Base-by-base conservation (phyloP, 225 moss, liverwort and hornwort species). In the Physcomitrium patens region DNA sequence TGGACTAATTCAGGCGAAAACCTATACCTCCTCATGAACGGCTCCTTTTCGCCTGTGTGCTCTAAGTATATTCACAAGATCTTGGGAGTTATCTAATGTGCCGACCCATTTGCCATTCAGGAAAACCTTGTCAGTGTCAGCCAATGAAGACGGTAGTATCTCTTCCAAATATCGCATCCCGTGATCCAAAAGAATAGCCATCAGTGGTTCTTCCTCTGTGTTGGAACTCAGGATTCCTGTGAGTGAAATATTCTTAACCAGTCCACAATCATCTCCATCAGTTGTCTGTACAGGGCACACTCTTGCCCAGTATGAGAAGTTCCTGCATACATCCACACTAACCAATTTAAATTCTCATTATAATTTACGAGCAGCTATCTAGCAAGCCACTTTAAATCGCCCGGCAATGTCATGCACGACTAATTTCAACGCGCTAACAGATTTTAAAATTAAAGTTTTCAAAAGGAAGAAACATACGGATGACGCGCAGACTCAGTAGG, bases 221-320 rank as follows among this genome's bases (percentile, higher is more conserved):
- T 62, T 78, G 28, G 79, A 77, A 83, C 94, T 95, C 53, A 99
- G 66, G 9, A 99, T 62, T 56, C 95, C 90, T 56, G 95, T 93
- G 1, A 99, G 84, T 2, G 95, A 89, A 81, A 99, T 80, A 54
- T 93, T 93, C 80, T 99, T 95, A 12, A 99, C 99, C 60, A 99
- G 78, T 26, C 99, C 99, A 74, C 99, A 99, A 50, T 91, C 83
- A 57, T 87, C 91, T 52, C 95, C 95, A 80, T 99, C 95, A 31
- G 89, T 87, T 51, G 99, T 99, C 78, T 99, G 95, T 49, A 99
- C 89, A n/a, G 93, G 93, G 55, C 99, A 99, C 15, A 95, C 83
- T 88, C 95, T 81, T 3, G 83, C 99, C 99, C 99, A 99, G 53
- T 93, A 95, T 26, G 95, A 90, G 81, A 89, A 95, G 61, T 91